phyloP scores from a whole-genome alignment of 2,329 filamentous ascomycete species.

The Lasiodiplodia hormozganensis region DNA sequence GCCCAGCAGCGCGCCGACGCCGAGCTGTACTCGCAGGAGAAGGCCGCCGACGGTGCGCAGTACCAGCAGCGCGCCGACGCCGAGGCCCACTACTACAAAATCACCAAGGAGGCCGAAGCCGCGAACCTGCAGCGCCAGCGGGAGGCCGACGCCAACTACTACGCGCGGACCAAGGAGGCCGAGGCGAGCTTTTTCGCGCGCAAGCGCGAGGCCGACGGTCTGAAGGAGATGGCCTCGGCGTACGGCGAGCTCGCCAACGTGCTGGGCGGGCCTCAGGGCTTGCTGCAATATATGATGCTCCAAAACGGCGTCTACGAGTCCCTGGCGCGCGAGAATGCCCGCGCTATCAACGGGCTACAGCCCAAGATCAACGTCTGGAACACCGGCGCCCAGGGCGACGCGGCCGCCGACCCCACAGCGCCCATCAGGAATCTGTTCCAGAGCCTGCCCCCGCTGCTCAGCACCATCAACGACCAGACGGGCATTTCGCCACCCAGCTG shows the following conservation, averaged over 20 bases:
- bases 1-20: conserved; percentile 72
- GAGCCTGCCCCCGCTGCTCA: conserved; percentile 80
- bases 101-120: conserved; percentile 51
- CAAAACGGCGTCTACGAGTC: conserved; percentile 80
- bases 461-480: conserved; percentile 87
- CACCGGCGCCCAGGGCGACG: conserved; percentile 64
- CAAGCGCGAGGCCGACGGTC: conserved; percentile 78
- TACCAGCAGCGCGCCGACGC: conserved; percentile 68
- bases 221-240: conserved; percentile 79
- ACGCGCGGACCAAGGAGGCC: conserved; percentile 55
- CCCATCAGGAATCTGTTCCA: conserved; percentile 84
- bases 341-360: conserved; percentile 76
- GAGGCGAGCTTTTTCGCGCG: conserved; percentile 66
- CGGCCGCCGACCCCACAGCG: conserved; percentile 61
- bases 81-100: conserved; percentile 59
- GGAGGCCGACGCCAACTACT: conserved; percentile 57
- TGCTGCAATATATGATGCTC: conserved; percentile 88
- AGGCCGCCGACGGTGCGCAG: conserved; percentile 57
- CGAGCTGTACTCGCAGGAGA: conserved; percentile 56
- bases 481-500: conserved; percentile 81
- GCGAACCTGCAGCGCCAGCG: conserved; percentile 48
- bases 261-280: conserved; percentile 77
- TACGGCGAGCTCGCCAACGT: conserved; percentile 75
- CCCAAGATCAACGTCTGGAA: conserved; percentile 95
- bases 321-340: conserved; percentile 78